These are phyloP conservation scores for Aegilops tauschii DNA, from an alignment of 176 grass and related monocot species.

Conservation along the genomic window DNA sequence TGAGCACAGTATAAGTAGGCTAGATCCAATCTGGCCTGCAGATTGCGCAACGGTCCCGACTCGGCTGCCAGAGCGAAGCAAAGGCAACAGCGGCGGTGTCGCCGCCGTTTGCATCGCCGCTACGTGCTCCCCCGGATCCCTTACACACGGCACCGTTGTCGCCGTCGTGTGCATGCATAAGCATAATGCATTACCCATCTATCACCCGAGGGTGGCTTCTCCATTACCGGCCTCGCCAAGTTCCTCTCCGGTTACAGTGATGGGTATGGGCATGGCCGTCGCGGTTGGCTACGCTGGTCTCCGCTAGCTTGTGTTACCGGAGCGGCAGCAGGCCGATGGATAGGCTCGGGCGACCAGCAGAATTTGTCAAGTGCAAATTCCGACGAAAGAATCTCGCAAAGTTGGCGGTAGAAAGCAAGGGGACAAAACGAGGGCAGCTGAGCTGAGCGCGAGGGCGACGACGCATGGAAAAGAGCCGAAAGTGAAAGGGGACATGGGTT, in stretches of 20 bases:
- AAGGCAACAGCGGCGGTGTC: too few relatives aligned
- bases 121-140: too few relatives aligned
- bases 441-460: background rate
- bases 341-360: slow-evolving; percentile 15
- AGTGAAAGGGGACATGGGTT: slow-evolving; percentile 21
- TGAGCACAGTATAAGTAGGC: background rate
- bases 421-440: slow-evolving; percentile 33
- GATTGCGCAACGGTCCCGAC: background rate
- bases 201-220: too few relatives aligned
- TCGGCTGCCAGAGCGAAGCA: too few relatives aligned
- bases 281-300: too few relatives aligned
- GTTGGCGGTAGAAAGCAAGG: slow-evolving; percentile 32
- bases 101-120: too few relatives aligned
- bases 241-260: too few relatives aligned
- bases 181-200: too few relatives aligned
- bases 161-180: background rate
- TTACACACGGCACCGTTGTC: too few relatives aligned
- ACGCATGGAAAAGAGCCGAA: slow-evolving; percentile 35
- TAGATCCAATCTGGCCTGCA: background rate
- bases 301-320: too few relatives aligned
- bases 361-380: slow-evolving; percentile 45
- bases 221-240: too few relatives aligned
- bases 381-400: slow-evolving; percentile 54
- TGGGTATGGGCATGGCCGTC: too few relatives aligned
- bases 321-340: background rate